Base-by-base conservation (phyloP, 1,139 yeast species). In the Wickerhamiella infanticola region DNA sequence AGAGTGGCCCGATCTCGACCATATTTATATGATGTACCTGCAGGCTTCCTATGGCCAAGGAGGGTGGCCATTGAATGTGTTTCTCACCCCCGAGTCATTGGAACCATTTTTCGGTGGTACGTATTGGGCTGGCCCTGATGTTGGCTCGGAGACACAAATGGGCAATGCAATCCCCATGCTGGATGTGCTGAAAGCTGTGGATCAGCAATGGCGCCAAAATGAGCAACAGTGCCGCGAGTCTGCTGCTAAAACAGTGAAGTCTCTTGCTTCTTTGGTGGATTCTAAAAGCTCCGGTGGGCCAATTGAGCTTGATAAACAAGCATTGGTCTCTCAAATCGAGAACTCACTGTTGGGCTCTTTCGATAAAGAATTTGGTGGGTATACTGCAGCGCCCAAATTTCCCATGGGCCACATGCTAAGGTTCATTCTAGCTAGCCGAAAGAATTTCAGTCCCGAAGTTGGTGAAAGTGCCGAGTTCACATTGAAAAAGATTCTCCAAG, bases 21-120 rank as follows among this genome's bases (percentile, higher is more conserved):
- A 62, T 7, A 61, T 64, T 7, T 64, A 65, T 49, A 62, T 62
- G 62, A 58, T 62, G 60, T 65, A 62, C 48, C 53, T 65, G 37
- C 68, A 65, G 49, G 66, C 62, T 6, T 58, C 63, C 3, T 52
- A 53, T 13, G 68, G 67, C n/a, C 57, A 56, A 3, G 66, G 68
- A 11, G 69, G 69, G n/a, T 65, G 69, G 69, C 69, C 69, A 2
- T 50, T 65, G 44, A 65, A 64, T 47, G 65, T 61, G 5, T 63
- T 65, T 47, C 52, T 65, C 45, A 58, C 58, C 1, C 69, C 69
- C 1, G 59, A 55, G 4, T 47, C 62, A 1, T 55, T 62, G 37
- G 58, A 58, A 40, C 69, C 69, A 7, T 59, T 64, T 26, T 63
- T 56, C 47, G 68, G 65, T 3, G 69, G 68, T 7, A 63, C 65